Conservation (phyloP, 2,329 filamentous ascomycete species). For the Chalaropsis thielavioides region DNA sequence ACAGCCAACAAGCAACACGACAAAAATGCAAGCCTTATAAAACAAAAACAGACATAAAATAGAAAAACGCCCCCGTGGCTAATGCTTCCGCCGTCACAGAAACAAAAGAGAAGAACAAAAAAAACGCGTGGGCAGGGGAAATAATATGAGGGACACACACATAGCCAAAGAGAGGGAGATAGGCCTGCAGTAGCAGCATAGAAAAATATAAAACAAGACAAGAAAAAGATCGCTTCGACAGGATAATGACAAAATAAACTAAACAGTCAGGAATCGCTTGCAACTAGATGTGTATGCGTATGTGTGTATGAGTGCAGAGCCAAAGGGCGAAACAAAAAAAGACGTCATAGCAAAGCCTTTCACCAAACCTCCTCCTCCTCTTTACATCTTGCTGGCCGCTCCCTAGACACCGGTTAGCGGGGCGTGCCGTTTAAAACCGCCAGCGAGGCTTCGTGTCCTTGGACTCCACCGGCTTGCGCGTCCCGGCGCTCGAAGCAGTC, state of each 20-base stretch:
- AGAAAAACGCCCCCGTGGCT: conserved; percentile 1
- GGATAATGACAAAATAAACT: conserved; percentile 3
- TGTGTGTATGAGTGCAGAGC: not conserved
- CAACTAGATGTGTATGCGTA: not conserved
- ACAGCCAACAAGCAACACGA: too few relatives aligned
- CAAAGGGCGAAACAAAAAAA: conserved; percentile 7
- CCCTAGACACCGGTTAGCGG: too few relatives aligned
- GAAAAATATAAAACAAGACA: conserved; percentile 3
- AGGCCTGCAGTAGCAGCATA: not conserved
- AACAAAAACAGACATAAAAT: not conserved
- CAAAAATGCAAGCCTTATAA: not conserved
- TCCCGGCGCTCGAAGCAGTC: conserved; percentile 29
- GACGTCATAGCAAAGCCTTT: conserved; percentile 1
- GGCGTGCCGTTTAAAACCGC: conserved; percentile 31
- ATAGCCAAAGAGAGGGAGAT: conserved; percentile 16
- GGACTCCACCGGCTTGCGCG: conserved; percentile 20
- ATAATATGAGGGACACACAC: not conserved
- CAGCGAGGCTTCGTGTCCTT: conserved; percentile 37
- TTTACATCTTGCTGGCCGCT: not conserved
- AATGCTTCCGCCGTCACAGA: not conserved
- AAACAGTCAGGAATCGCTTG: conserved; percentile 10
- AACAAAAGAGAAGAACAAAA: not conserved
- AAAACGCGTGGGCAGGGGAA: too few relatives aligned
- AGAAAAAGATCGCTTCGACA: conserved; percentile 4
- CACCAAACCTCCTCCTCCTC: not conserved